Percentiles rank a stretch among this genome's conserved stretches.
These are phyloP conservation scores for Paramecium sexaurelia DNA, from an alignment of 73 alveolate genomes.

Conservation along the genomic window DNA sequence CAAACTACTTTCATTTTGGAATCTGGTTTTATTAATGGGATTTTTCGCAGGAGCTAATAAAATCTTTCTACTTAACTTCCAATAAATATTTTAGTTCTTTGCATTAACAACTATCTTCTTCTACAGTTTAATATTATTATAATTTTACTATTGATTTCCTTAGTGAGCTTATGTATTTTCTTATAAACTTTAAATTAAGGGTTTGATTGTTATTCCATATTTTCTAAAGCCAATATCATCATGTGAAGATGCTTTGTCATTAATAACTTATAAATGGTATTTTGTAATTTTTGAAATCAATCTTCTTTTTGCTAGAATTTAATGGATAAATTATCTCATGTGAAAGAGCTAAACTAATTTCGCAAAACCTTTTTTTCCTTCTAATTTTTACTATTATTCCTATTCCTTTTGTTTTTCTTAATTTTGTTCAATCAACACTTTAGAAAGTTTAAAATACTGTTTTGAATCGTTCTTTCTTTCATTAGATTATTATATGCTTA, in stretches of 20 bases:
- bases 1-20: not conserved
- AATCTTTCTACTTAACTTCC: not conserved
- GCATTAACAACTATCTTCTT: not conserved
- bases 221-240: not conserved
- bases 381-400: no score
- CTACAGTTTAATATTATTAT: not conserved
- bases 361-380: not conserved
- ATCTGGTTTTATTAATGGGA: constrained; percentile 28
- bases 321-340: not conserved
- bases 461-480: not conserved
- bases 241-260: constrained; percentile 14
- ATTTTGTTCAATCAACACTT: not conserved
- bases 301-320: not conserved
- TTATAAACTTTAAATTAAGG: not conserved
- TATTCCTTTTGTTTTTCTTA: not conserved
- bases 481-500: not conserved
- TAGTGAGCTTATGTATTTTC: not conserved
- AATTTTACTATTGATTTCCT: not conserved
- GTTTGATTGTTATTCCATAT: not conserved
- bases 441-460: not conserved
- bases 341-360: constrained; percentile 1
- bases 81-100: not conserved
- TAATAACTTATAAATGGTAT: constrained; percentile 20
- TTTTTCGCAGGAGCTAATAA: not conserved
- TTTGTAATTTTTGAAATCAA: not conserved